Base-by-base conservation (phyloP, 495 filamentous ascomycete species). In the Annulohypoxylon maeteangense region DNA sequence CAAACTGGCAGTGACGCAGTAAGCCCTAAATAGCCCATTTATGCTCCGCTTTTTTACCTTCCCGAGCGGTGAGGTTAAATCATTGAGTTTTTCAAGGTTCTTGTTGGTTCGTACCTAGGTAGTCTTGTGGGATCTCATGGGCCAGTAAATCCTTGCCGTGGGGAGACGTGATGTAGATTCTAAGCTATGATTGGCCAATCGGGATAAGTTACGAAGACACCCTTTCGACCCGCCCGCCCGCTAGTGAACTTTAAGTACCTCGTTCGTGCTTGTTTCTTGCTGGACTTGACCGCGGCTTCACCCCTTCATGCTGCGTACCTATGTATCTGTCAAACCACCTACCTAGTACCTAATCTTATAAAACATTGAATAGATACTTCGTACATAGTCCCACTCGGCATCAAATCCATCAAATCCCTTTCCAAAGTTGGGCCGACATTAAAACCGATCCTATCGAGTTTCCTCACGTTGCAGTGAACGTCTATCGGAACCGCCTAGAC, bases 141-240 rank as follows among this genome's bases (percentile, higher is more conserved):
- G 57, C 70, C 70, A 73, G 65, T 73, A 66, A 45, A 73, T 66
- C 70, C 70, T 58, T 62, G 55, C 62, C 44, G 47, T 57, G 65
- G 65, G 40, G 65, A 68, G 70, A 66, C 70, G 70, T 73, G 70
- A 65, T 73, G 61, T 66, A 61, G 62, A 62, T 73, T 31, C 16
- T 14, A 38, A 32, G 3, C 3, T 62, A 7, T 73, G 50, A 73
- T 73, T 69, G 70, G 70, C 25, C 23, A 55, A 23, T 14, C 54
- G 59, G 67, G 29, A 50, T 14, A 25, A 12, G 32, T 47, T 59
- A 59, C 23, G 32, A 67, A 16, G 50, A 57, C 61, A 54, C 40
- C 62, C 53, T 18, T 29, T 40, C 4, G 31, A 55, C 48, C 36
- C 36, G 23, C 54, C 32, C 44, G 54, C 16, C 12, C 53, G 63